These are phyloP conservation scores for Epichloe typhina DNA, from an alignment of 2,329 filamentous ascomycete species.

Conservation along the genomic window DNA sequence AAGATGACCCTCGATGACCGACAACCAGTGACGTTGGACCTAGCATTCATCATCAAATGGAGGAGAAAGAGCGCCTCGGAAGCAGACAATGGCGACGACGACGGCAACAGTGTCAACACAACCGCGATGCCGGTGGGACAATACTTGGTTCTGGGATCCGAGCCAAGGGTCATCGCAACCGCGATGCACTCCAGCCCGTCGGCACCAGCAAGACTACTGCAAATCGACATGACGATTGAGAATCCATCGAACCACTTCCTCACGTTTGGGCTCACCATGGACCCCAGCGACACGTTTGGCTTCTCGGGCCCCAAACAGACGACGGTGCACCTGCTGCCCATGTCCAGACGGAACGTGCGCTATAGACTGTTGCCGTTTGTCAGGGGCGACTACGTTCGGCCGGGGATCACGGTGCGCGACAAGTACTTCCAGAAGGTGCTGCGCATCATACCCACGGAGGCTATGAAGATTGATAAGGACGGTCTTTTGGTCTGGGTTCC, in stretches of 20 bases:
- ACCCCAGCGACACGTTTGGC: slow-evolving; percentile 81
- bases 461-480: slow-evolving; percentile 52
- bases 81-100: slow-evolving; percentile 6
- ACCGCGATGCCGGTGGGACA: slow-evolving; percentile 66
- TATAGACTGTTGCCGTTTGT: slow-evolving; percentile 62
- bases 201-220: slow-evolving; percentile 23
- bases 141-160: slow-evolving; percentile 66
- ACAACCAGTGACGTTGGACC: slow-evolving; percentile 57
- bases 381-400: slow-evolving; percentile 54
- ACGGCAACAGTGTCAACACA: slow-evolving; percentile 33
- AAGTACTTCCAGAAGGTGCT: slow-evolving; percentile 88
- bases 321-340: slow-evolving; percentile 67
- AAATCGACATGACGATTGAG: slow-evolving; percentile 57
- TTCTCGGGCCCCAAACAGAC: slow-evolving; percentile 81
- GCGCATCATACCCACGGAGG: slow-evolving; percentile 66
- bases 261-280: slow-evolving; percentile 85
- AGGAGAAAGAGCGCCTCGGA: slow-evolving; percentile 35
- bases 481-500: slow-evolving; percentile 50
- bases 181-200: slow-evolving; percentile 29
- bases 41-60: slow-evolving; percentile 69
- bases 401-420: slow-evolving; percentile 67
- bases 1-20: slow-evolving; percentile 75
- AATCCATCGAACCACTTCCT: slow-evolving; percentile 92
- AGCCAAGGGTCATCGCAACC: slow-evolving; percentile 69
- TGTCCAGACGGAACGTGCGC: slow-evolving; percentile 60